phyloP scores from a whole-genome alignment of 2,329 filamentous ascomycete genomes.

The Xylariaceae sp. region DNA sequence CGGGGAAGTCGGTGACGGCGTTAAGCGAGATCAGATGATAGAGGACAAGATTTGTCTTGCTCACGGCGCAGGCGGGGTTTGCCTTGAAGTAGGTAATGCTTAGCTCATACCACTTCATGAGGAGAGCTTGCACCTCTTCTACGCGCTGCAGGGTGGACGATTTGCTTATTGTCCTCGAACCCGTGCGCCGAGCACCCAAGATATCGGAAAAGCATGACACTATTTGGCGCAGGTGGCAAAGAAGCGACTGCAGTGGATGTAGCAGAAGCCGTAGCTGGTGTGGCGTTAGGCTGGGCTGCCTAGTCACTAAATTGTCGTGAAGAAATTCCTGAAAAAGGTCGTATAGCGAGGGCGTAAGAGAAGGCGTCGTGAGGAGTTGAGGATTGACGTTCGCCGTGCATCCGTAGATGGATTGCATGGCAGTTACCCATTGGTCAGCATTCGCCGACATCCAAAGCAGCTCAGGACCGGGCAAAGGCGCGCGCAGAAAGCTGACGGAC shows the following conservation, averaged over 20 bases:
- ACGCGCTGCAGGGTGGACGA: constrained; percentile 56
- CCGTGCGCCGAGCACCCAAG: constrained; percentile 36
- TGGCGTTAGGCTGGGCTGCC: constrained; percentile 41
- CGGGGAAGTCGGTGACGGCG: constrained; percentile 61
- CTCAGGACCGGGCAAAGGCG: constrained; percentile 60
- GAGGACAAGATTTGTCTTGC: constrained; percentile 61
- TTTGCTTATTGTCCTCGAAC: constrained; percentile 48
- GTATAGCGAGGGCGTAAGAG: constrained; percentile 53
- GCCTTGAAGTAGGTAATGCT: constrained; percentile 50
- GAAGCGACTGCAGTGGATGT: constrained; percentile 62
- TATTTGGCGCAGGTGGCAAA: constrained; percentile 62
- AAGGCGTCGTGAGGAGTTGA: constrained; percentile 46
- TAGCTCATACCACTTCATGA: constrained; percentile 66
- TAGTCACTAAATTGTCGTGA: constrained; percentile 54
- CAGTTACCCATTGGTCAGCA: constrained; percentile 54
- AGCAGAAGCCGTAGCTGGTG: constrained; percentile 63
- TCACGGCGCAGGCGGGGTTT: constrained; percentile 55
- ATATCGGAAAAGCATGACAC: constrained; percentile 61
- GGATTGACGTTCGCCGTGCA: constrained; percentile 45
- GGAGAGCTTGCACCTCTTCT: constrained; percentile 59
- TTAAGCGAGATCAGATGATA: constrained; percentile 70
- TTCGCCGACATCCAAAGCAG: constrained; percentile 58
- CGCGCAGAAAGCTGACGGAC: constrained; percentile 60
- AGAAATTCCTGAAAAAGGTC: constrained; percentile 66
- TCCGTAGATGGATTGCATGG: constrained; percentile 56